Evolutionary conservation across 164 flowering plant species (phyloP).

Genomic region (Santalum album): DNA sequence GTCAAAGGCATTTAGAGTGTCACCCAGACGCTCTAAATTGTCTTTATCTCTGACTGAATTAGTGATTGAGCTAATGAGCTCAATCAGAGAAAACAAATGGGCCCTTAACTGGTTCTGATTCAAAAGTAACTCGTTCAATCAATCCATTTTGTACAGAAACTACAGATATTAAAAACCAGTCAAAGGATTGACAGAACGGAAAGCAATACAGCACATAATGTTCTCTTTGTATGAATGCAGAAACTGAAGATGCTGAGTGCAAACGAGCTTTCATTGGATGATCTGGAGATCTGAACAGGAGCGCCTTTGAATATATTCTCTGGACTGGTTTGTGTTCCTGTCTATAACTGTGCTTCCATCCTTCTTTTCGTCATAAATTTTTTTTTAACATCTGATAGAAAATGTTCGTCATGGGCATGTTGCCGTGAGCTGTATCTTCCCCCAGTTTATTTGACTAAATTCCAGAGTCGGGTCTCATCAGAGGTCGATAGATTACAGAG

Average conservation of each 20-base stretch:
- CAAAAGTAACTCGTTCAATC: not conserved
- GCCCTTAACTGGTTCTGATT: not conserved
- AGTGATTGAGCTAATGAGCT: no score
- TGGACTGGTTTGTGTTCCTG: not conserved
- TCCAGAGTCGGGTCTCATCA: no score
- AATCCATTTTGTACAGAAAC: not conserved
- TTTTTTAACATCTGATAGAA: conserved; percentile 7
- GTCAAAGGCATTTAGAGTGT: no score
- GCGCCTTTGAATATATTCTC: not conserved
- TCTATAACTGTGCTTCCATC: conserved; percentile 5
- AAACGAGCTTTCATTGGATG: conserved; percentile 59
- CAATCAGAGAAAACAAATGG: no score
- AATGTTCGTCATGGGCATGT: no score
- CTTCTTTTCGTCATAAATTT: conserved; percentile 6
- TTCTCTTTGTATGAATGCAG: conserved; percentile 34
- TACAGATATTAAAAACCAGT: not conserved
- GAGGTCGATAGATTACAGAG: no score
- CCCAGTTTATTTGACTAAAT: no score
- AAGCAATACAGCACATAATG: no score
- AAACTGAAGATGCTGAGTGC: conserved; percentile 68
- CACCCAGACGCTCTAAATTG: no score
- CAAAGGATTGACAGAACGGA: no score
- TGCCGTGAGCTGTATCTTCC: no score
- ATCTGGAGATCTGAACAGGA: conserved; percentile 48
- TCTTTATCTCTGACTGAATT: not conserved